Evolutionary conservation across 2,329 filamentous ascomycete genomes (phyloP).

Genomic region (Aspergillus puulaauensis): DNA sequence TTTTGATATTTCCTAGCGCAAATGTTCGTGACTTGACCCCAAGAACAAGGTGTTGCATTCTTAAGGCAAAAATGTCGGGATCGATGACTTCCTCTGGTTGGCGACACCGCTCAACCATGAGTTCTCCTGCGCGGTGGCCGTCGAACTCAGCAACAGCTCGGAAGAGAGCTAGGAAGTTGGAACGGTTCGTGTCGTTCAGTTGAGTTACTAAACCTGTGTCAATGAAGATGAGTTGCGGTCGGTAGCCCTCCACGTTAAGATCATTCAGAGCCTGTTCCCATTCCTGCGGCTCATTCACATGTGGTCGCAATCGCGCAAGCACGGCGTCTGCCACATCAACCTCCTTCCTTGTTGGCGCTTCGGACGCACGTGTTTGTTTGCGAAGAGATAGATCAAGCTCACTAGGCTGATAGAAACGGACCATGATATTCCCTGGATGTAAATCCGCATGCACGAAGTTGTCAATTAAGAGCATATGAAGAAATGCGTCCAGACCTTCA

Average conservation of each 20-base stretch:
- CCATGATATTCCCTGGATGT: constrained; percentile 98
- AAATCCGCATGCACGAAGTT: constrained; percentile 97
- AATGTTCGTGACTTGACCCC: constrained; percentile 88
- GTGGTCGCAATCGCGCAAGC: constrained; percentile 73
- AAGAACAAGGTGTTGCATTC: constrained; percentile 95
- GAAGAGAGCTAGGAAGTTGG: constrained; percentile 94
- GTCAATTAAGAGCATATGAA: constrained; percentile 94
- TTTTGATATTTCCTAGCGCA: constrained; percentile 89
- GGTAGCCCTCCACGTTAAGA: constrained; percentile 83
- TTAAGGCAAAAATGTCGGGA: constrained; percentile 84
- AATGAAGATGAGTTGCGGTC: constrained; percentile 94
- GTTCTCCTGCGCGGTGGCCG: constrained; percentile 87
- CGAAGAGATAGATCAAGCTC: constrained; percentile 64
- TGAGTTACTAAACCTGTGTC: constrained; percentile 95
- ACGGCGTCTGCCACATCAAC: constrained; percentile 86
- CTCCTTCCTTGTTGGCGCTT: constrained; percentile 50
- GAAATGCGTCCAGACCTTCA: constrained; percentile 90
- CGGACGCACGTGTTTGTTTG: constrained; percentile 41
- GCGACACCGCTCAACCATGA: constrained; percentile 95
- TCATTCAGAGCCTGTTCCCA: constrained; percentile 74
- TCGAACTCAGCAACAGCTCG: constrained; percentile 95
- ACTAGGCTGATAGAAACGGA: constrained; percentile 88
- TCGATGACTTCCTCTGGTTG: constrained; percentile 89
- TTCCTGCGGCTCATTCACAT: constrained; percentile 62
- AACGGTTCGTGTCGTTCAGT: constrained; percentile 79